Base-by-base conservation (phyloP, 495 filamentous ascomycete species). In the Hypoxylon intermedium region DNA sequence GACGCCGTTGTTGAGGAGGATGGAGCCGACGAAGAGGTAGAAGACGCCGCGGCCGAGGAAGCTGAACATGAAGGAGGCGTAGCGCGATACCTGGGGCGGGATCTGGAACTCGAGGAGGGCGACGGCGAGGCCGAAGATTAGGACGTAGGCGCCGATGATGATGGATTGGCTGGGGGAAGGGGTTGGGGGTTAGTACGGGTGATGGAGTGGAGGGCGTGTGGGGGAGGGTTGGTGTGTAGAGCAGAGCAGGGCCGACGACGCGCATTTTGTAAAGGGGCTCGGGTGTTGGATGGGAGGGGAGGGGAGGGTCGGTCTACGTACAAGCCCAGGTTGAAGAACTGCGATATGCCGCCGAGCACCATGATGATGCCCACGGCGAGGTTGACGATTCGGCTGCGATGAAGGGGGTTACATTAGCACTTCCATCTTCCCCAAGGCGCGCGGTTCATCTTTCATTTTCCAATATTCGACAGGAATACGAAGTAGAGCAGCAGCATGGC, bases 1-100 rank as follows among this genome's bases (percentile, higher is more conserved):
- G 30, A 76, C 65, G 56, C 77, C 58, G 57, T 80, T 77, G 68
- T 90, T 85, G 45, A 96, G 80, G 19, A 96, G 77, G 68, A 98
- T 88, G 52, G 84, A 88, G 60, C 93, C 94, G 70, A 93, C 79
- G 77, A 99, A 98, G 75, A 97, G 86, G 82, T 99, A 99, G 80
- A 99, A 98, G 73, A 92, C 78, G 72, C 94, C 94, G 66, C 94
- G 92, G 48, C 94, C 94, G 63, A 98, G 72, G 83, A 99, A 98
- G 40, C 88, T 92, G 82, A 97, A 98, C 70, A 98, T 86, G 85
- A 99, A 99, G 19, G 89, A 92, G 13, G 93, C 94, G 82, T 98
- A 97, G 72, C 89, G 86, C 55, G 91, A 88, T 31, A 96, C 81
- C 72, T 96, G 92, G 28, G 92, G 90, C 3, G 95, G 95, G 63